Percentiles rank a stretch among this genome's conserved stretches.
phyloP scores from a whole-genome alignment of 1,284 basidiomycete genomes.

The Melanopsichium pennsylvanicum region DNA sequence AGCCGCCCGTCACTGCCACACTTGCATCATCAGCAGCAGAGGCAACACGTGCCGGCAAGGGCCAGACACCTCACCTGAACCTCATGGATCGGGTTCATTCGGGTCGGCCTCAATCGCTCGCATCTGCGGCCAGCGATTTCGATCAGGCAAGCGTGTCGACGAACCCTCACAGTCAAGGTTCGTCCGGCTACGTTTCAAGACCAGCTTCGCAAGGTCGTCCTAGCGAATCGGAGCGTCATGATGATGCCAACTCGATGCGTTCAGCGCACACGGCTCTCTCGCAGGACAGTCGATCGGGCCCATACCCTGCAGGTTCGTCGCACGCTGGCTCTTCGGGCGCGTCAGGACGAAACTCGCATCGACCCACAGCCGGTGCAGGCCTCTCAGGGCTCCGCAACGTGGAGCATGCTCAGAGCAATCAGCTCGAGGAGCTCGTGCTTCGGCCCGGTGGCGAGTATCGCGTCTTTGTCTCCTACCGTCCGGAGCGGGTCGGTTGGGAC shows the following conservation, averaged over 20 bases:
- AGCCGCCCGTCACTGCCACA: slow-evolving; percentile 6
- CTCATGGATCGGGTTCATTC: slow-evolving; percentile 38
- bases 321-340: slow-evolving; percentile 39
- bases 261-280: slow-evolving; percentile 52
- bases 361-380: slow-evolving; percentile 16
- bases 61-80: slow-evolving; percentile 30
- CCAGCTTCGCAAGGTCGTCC: slow-evolving; percentile 27
- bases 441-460: slow-evolving; percentile 69
- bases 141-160: slow-evolving; percentile 43
- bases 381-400: slow-evolving; percentile 49
- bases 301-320: slow-evolving; percentile 46
- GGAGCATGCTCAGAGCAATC: slow-evolving; percentile 64
- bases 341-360: slow-evolving; percentile 24
- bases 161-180: slow-evolving; percentile 36
- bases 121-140: slow-evolving; percentile 26
- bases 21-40: slow-evolving; percentile 26
- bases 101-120: slow-evolving; percentile 32
- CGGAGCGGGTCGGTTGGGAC: slow-evolving; percentile 62
- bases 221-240: slow-evolving; percentile 18
- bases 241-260: slow-evolving; percentile 34
- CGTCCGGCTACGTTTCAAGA: slow-evolving; percentile 34
- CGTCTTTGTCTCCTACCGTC: slow-evolving; percentile 68
- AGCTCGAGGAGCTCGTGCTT: slow-evolving; percentile 69
- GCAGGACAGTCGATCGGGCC: slow-evolving; percentile 49
- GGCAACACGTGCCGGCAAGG: slow-evolving; percentile 11